Percentiles rank a stretch among this genome's conserved stretches.
Conservation (phyloP, 2,329 filamentous ascomycete genomes). For the Akanthomyces lecanii region DNA sequence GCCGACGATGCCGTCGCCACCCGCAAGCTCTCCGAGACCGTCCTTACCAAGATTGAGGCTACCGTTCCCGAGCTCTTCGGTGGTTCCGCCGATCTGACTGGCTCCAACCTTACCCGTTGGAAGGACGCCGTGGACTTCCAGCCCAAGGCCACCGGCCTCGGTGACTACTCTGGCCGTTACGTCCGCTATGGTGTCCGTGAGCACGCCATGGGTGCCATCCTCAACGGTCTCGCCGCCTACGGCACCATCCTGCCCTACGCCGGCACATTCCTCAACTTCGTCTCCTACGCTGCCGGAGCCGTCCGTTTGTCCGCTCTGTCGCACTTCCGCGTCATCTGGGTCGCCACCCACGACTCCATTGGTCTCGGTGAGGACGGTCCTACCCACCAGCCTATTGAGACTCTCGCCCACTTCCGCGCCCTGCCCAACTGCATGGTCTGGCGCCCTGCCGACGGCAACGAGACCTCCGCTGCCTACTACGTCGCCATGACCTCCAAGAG, state of each 20-base stretch:
- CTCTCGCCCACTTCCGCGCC: conserved; percentile 94
- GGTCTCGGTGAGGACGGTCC: conserved; percentile 98
- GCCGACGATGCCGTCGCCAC: conserved; percentile 81
- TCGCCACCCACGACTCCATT: conserved; percentile 98
- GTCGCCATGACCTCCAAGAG: conserved; percentile 82
- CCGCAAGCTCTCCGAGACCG: conserved; percentile 92
- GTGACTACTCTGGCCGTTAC: conserved; percentile 88
- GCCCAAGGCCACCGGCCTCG: conserved; percentile 77
- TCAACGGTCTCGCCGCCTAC: conserved; percentile 94
- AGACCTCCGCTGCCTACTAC: conserved; percentile 97
- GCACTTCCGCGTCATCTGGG: conserved; percentile 86
- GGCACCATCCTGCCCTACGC: conserved; percentile 90
- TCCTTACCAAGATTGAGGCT: conserved; percentile 81
- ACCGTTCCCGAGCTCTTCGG: conserved; percentile 86
- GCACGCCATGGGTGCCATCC: conserved; percentile 87
- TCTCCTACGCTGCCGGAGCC: conserved; percentile 93
- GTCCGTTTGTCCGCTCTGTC: conserved; percentile 92
- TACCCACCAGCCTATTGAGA: conserved; percentile 99
- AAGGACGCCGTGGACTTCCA: conserved; percentile 98
- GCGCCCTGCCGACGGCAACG: conserved; percentile 97
- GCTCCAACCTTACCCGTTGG: conserved; percentile 98
- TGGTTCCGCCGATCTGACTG: conserved; percentile 95
- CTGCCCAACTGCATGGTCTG: conserved; percentile 99
- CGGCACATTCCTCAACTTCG: conserved; percentile 99
- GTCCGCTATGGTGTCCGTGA: conserved; percentile 89